Percentiles rank a stretch among this genome's conserved stretches.
Conservation (phyloP, 495 filamentous ascomycete genomes). For the Penicillium bialowiezense region DNA sequence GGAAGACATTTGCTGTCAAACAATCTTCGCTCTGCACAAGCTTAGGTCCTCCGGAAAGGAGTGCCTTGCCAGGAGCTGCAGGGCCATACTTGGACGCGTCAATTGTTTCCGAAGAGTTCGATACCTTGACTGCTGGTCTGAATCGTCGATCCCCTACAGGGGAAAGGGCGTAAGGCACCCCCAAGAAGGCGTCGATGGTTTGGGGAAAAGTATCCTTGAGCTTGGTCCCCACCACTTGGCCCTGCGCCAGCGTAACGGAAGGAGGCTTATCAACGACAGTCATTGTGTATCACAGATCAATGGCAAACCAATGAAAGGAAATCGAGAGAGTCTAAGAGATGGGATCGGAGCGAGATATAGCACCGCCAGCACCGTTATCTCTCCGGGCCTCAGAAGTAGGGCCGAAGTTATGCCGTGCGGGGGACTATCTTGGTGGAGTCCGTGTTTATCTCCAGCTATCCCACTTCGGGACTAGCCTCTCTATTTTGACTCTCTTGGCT, state of each 20-base stretch:
- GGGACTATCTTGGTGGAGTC: conserved; percentile 15
- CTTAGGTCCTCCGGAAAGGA: conserved; percentile 18
- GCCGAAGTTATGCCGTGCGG: conserved; percentile 15
- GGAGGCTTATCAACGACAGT: conserved; percentile 17
- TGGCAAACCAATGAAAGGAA: background rate
- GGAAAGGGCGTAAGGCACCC: conserved; percentile 58
- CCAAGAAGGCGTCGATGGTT: conserved; percentile 55
- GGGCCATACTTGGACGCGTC: conserved; percentile 41
- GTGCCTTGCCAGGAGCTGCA: conserved; percentile 25
- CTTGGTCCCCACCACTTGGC: conserved; percentile 50
- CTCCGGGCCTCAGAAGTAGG: conserved; percentile 17
- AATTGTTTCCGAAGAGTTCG: conserved; percentile 29
- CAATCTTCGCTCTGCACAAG: conserved; percentile 51
- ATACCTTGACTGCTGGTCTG: conserved; percentile 40
- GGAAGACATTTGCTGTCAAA: conserved; percentile 50
- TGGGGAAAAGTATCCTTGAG: conserved; percentile 39
- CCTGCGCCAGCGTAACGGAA: conserved; percentile 47
- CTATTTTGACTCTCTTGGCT: background rate
- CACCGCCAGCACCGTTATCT: conserved; percentile 1
- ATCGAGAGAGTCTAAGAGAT: background rate
- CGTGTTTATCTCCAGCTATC: background rate
- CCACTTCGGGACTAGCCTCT: background rate
- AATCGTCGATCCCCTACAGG: conserved; percentile 57
- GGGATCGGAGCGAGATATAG: conserved; percentile 1
- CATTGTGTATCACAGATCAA: conserved; percentile 3